A percentile compares a stretch with the other conserved stretches of the same genome.
These are phyloP conservation scores for Acmispon strigosus DNA, from an alignment of 306 rosid species.

Conservation along the genomic window DNA sequence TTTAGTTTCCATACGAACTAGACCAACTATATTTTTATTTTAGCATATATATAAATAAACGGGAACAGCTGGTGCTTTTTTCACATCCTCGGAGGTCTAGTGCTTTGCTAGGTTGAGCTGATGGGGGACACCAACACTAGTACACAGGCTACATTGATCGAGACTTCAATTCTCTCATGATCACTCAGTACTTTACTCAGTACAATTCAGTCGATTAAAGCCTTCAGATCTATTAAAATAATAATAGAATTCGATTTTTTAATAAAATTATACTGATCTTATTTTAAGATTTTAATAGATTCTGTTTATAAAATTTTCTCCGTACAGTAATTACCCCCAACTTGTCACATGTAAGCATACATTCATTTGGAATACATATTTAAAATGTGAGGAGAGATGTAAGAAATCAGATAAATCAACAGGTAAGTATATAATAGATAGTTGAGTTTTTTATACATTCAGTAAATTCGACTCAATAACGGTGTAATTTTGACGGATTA, in stretches of 20 bases:
- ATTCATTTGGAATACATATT: too few species aligned
- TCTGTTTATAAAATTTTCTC: not conserved
- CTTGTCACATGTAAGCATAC: constrained; percentile 18
- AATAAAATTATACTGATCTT: too few species aligned
- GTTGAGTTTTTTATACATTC: too few species aligned
- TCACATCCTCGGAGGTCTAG: not conserved
- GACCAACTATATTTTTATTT: not conserved
- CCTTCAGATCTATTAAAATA: not conserved
- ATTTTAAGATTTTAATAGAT: not conserved
- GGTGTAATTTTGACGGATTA: too few species aligned
- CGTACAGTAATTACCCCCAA: not conserved
- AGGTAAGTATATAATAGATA: too few species aligned
- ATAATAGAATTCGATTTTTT: too few species aligned
- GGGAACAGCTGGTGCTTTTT: constrained; percentile 13
- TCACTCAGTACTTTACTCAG: not conserved
- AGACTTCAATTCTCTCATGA: not conserved
- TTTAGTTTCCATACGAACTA: too few species aligned
- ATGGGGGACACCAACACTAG: constrained; percentile 37
- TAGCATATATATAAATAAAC: not conserved
- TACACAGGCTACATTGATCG: constrained; percentile 26
- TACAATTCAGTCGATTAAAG: not conserved
- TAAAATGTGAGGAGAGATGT: too few species aligned
- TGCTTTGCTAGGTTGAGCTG: constrained; percentile 29
- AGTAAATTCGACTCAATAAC: too few species aligned
- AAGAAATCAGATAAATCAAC: too few species aligned